These are phyloP conservation scores for Verticillium nubilum DNA, from an alignment of 2,329 filamentous ascomycete species.

Conservation along the genomic window DNA sequence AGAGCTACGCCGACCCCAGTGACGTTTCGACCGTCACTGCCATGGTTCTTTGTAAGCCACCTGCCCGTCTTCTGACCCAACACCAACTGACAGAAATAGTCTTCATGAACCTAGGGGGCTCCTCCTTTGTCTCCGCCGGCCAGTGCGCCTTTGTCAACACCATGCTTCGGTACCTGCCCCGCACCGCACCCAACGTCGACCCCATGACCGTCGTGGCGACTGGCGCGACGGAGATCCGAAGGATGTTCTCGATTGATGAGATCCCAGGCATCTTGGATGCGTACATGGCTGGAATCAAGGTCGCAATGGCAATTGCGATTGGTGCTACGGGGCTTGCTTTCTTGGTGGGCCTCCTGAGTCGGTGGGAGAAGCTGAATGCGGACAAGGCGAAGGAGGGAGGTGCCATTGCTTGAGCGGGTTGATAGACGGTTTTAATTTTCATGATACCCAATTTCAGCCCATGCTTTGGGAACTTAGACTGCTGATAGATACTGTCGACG, in stretches of 20 bases:
- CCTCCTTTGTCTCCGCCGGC: constrained; percentile 45
- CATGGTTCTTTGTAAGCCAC: constrained; percentile 29
- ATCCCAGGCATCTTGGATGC: constrained; percentile 31
- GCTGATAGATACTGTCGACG: too few species aligned
- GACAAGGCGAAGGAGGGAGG: background rate
- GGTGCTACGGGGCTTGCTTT: constrained; percentile 18
- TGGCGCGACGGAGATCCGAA: constrained; percentile 44
- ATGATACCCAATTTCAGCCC: background rate
- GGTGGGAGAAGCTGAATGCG: background rate
- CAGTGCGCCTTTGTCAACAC: constrained; percentile 49
- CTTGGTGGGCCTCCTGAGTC: constrained; percentile 15
- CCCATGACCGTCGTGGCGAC: constrained; percentile 42
- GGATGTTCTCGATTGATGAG: constrained; percentile 36
- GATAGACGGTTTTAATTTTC: background rate
- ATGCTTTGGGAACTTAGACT: too few species aligned
- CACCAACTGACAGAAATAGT: constrained; percentile 14
- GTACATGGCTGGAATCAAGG: constrained; percentile 28
- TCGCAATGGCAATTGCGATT: constrained; percentile 21
- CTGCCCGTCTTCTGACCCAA: background rate
- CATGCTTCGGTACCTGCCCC: constrained; percentile 44
- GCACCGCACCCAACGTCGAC: constrained; percentile 37
- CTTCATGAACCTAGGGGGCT: constrained; percentile 33
- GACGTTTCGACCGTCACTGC: constrained; percentile 43
- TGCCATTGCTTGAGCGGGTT: background rate
- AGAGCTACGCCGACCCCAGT: constrained; percentile 33